Conservation (phyloP, 768 basidiomycete genomes). For the Amanita brunnescens region DNA sequence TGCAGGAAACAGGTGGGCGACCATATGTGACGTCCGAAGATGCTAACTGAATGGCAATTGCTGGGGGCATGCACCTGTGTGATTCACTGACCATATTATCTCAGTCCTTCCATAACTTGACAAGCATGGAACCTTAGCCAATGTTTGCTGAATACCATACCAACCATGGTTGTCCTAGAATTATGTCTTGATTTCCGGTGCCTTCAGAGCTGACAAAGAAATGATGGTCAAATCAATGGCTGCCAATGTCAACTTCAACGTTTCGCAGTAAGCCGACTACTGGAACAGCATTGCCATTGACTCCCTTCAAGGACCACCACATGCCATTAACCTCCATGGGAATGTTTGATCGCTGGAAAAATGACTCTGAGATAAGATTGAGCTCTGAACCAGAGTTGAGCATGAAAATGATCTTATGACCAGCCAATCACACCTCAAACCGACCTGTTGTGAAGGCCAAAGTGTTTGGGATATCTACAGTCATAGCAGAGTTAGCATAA, state of each 20-base stretch:
- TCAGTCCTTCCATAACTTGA: too few relatives aligned
- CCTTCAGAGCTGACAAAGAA: conserved; percentile 10
- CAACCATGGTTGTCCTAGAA: conserved; percentile 18
- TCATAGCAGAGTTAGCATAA: neutral
- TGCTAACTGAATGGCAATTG: too few relatives aligned
- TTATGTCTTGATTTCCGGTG: conserved; percentile 10
- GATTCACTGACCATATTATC: too few relatives aligned
- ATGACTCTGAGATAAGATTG: too few relatives aligned
- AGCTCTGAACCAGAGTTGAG: too few relatives aligned
- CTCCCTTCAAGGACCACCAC: too few relatives aligned
- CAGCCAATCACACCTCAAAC: neutral
- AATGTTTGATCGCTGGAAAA: too few relatives aligned
- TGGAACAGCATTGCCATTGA: too few relatives aligned
- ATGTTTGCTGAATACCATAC: conserved; percentile 14
- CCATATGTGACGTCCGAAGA: too few relatives aligned
- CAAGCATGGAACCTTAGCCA: neutral
- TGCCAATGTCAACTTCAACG: conserved; percentile 6
- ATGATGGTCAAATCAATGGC: conserved; percentile 12
- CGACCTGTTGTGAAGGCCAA: neutral
- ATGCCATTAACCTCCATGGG: too few relatives aligned
- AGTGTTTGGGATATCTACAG: neutral
- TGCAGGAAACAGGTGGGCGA: too few relatives aligned
- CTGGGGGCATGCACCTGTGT: too few relatives aligned
- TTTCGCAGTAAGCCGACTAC: conserved; percentile 4
- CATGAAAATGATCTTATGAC: neutral